These are phyloP conservation scores for Cutaneotrichosporon dermatis DNA, from an alignment of 1,284 basidiomycete species.

Conservation along the genomic window DNA sequence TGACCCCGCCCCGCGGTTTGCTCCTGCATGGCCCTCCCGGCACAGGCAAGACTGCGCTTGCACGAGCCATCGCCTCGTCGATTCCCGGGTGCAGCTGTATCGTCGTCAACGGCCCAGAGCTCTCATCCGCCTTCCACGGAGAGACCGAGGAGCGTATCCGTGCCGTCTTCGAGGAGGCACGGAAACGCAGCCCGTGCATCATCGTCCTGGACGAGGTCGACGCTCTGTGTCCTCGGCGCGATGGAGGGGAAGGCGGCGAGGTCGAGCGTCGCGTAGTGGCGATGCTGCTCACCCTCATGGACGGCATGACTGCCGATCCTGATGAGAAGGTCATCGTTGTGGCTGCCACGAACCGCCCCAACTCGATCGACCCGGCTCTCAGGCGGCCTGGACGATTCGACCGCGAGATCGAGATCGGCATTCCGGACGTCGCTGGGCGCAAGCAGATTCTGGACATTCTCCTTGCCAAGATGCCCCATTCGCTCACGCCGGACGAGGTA, in stretches of 20 bases:
- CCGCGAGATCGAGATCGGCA: slow-evolving; percentile 93
- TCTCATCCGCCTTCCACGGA: slow-evolving; percentile 91
- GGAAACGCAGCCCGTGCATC: slow-evolving; percentile 76
- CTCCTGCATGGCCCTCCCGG: slow-evolving; percentile 88
- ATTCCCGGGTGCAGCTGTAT: slow-evolving; percentile 75
- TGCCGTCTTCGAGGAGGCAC: slow-evolving; percentile 81
- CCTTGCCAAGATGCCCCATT: slow-evolving; percentile 73
- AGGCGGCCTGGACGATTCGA: slow-evolving; percentile 93
- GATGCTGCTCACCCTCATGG: slow-evolving; percentile 88
- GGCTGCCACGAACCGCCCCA: slow-evolving; percentile 94
- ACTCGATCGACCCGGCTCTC: slow-evolving; percentile 93
- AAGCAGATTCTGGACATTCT: slow-evolving; percentile 77
- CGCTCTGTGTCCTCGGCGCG: slow-evolving; percentile 82
- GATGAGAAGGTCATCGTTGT: slow-evolving; percentile 77
- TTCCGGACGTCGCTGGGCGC: slow-evolving; percentile 81
- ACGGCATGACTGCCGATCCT: slow-evolving; percentile 66
- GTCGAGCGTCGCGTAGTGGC: slow-evolving; percentile 95
- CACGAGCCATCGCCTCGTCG: slow-evolving; percentile 74
- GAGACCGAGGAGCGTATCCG: slow-evolving; percentile 90
- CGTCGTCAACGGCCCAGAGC: slow-evolving; percentile 88
- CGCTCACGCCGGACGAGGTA: slow-evolving; percentile 61
- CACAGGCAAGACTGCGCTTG: slow-evolving; percentile 90
- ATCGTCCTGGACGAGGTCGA: slow-evolving; percentile 96
- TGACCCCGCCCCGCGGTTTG: slow-evolving; percentile 85
- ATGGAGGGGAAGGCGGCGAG: slow-evolving; percentile 79